Base-by-base conservation (phyloP, 768 basidiomycete genomes). In the Boletellus ananas region DNA sequence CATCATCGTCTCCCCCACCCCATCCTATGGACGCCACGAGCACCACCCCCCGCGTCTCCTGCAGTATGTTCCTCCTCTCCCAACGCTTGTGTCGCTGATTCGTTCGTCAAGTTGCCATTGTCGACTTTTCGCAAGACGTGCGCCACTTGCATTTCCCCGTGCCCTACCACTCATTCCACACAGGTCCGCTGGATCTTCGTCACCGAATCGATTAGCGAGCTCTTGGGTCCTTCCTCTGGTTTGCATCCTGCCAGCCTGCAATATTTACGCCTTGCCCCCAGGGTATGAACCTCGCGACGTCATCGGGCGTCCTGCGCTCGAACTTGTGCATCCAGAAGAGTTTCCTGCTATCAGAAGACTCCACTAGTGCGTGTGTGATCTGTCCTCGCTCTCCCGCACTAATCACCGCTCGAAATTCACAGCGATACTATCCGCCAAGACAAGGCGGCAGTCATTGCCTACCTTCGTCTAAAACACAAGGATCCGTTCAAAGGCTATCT, bases 321-420 rank as follows among this genome's bases (percentile, higher is more conserved):
- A 87, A 47, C 83, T 90, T 53, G 86, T 87, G 25, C 89, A 91
- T 63, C 88, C 88, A 2, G 89, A 90, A 45, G 88, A 91, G 63
- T 83, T 83, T 57, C 65, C 76, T 25, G 76, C 79, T 33, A 79
- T 85, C n/a, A 78, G 78, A 59, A 74, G 75, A 51, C 70, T 89
- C 35, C 89, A 90, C 65, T 85, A 85, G 86, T 87, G 57, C 36
- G 54, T 45, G 9, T 45, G 9, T 31, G n/a, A 31, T 21, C 38
- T 37, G 18, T 11, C 42, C 4, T 41, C 48, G 10, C 46, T 39
- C 16, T 27, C 34, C 23, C 36, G 10, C 34, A 45, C 20, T 33
- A 33, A 17, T 33, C 25, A 40, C 20, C 17, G 45, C 14, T 20
- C 52, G 27, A 14, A 18, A 3, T 38, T 45, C 56, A 39, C 56